Conservation (phyloP, 2,329 filamentous ascomycete species). For the Oidium heveae region DNA sequence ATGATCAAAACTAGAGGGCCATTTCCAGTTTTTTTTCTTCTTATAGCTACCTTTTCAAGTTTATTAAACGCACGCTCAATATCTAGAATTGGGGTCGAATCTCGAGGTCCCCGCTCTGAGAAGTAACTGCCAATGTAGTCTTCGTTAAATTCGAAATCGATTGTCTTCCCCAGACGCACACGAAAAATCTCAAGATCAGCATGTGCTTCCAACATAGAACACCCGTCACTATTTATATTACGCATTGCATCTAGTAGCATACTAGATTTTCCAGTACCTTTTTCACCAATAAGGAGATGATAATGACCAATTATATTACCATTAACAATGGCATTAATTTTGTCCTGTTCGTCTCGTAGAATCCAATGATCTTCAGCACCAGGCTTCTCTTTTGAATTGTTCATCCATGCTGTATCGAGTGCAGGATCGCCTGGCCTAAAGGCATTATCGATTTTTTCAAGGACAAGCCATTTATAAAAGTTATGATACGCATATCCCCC, state of each 20-base stretch:
- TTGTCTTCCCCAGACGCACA: constrained; percentile 69
- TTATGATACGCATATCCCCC: constrained; percentile 60
- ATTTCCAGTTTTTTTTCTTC: constrained; percentile 30
- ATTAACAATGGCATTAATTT: constrained; percentile 59
- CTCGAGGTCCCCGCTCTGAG: constrained; percentile 74
- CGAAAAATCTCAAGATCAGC: constrained; percentile 88
- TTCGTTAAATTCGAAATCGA: constrained; percentile 93
- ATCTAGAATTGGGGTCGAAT: constrained; percentile 76
- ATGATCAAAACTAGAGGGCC: constrained; percentile 74
- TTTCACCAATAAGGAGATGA: constrained; percentile 77
- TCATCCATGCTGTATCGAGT: constrained; percentile 49
- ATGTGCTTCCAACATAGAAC: constrained; percentile 92
- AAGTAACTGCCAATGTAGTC: constrained; percentile 95
- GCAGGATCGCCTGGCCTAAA: constrained; percentile 84
- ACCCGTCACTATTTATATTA: constrained; percentile 67
- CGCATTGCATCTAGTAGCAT: constrained; percentile 94
- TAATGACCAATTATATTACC: constrained; percentile 60
- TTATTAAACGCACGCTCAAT: constrained; percentile 97
- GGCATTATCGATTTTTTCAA: constrained; percentile 80
- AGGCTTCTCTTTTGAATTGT: constrained; percentile 23
- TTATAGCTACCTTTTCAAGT: constrained; percentile 78
- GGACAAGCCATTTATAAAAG: constrained; percentile 69
- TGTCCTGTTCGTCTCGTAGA: constrained; percentile 52
- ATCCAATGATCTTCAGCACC: constrained; percentile 43
- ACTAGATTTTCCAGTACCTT: constrained; percentile 86